A percentile compares a stretch with the other conserved stretches of the same genome.
Evolutionary conservation across 2,329 filamentous ascomycete genomes (phyloP).

Genomic region (Coniochaeta pulveracea): DNA sequence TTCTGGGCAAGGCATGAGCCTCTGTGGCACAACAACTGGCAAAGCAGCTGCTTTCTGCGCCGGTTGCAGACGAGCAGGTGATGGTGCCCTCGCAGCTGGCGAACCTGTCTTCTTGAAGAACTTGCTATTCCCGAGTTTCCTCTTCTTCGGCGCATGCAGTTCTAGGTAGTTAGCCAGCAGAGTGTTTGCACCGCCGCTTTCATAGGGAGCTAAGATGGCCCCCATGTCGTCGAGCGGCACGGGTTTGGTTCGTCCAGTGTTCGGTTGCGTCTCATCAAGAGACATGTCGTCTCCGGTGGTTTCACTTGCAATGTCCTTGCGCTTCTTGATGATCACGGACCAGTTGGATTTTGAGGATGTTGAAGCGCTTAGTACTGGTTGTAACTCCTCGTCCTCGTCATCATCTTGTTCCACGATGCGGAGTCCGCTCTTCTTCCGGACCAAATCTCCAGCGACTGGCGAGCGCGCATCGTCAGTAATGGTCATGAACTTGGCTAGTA

Average conservation of each 20-base stretch:
- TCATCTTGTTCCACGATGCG: slow-evolving; percentile 11
- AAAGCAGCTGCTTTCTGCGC: neutral
- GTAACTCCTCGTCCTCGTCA: slow-evolving; percentile 11
- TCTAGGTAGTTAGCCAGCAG: slow-evolving; percentile 16
- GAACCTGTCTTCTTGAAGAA: slow-evolving; percentile 7
- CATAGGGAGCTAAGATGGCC: neutral
- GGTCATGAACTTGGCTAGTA: slow-evolving; percentile 9
- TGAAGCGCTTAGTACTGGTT: neutral
- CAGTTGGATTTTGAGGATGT: neutral
- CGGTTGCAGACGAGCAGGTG: neutral
- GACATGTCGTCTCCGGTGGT: neutral
- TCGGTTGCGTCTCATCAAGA: neutral
- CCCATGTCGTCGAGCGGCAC: neutral
- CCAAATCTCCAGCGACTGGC: slow-evolving; percentile 12
- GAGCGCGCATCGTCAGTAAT: slow-evolving; percentile 5
- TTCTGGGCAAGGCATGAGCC: slow-evolving; percentile 10
- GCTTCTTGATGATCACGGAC: neutral
- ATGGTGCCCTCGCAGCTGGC: neutral
- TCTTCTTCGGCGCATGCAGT: slow-evolving; percentile 13
- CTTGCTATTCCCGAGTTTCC: slow-evolving; percentile 10
- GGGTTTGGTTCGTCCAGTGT: no score
- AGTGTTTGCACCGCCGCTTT: slow-evolving; percentile 2
- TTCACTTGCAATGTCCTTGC: neutral
- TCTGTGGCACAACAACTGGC: slow-evolving; percentile 7
- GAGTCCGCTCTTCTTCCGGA: slow-evolving; percentile 11